These are phyloP conservation scores for Monosporascus sp. DNA, from an alignment of 2,329 filamentous ascomycete species.

Conservation along the genomic window DNA sequence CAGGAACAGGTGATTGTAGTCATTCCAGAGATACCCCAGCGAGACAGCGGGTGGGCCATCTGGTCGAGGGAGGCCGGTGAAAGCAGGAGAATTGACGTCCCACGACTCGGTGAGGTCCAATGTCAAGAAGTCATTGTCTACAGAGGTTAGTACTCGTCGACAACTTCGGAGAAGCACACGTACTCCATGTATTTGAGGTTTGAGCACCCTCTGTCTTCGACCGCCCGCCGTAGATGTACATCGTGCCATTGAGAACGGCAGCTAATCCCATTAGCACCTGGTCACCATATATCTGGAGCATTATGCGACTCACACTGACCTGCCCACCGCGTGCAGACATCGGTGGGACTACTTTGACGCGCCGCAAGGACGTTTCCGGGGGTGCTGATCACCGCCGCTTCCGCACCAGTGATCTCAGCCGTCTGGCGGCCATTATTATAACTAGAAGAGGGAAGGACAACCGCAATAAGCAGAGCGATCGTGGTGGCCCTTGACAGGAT, in stretches of 20 bases:
- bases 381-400: constrained; percentile 41
- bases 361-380: constrained; percentile 26
- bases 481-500: constrained; percentile 41
- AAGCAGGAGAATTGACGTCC: constrained; percentile 58
- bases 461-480: constrained; percentile 44
- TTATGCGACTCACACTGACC: constrained; percentile 47
- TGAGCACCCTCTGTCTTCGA: constrained; percentile 55
- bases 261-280: constrained; percentile 31
- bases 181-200: constrained; percentile 64
- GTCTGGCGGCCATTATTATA: constrained; percentile 37
- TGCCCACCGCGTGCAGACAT: constrained; percentile 61
- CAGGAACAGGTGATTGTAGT: constrained; percentile 63
- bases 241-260: constrained; percentile 66
- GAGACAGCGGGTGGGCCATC: constrained; percentile 67
- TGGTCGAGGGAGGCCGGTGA: constrained; percentile 59
- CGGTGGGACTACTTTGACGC: constrained; percentile 44
- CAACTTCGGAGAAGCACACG: constrained; percentile 16
- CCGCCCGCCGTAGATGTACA: constrained; percentile 73
- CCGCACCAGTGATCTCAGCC: constrained; percentile 38
- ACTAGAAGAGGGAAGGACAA: constrained; percentile 44
- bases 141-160: too few species aligned
- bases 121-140: constrained; percentile 66
- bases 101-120: constrained; percentile 71
- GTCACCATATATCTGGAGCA: not conserved
- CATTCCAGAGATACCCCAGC: constrained; percentile 72